These are phyloP conservation scores for Silene noctiflora DNA, from an alignment of 179 eudicot genomes.

Conservation along the genomic window DNA sequence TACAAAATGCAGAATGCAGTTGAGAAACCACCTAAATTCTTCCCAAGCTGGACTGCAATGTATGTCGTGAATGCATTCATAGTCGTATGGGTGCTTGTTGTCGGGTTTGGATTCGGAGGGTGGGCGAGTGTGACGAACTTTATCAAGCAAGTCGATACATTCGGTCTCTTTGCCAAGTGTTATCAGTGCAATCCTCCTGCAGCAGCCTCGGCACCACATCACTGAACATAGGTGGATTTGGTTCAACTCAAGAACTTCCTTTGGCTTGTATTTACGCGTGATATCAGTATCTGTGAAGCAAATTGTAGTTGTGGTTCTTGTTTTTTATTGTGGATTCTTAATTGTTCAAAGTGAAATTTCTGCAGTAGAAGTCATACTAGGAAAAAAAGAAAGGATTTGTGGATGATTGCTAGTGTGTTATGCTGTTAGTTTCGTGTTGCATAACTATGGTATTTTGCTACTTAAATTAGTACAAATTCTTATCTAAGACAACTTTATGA, in stretches of 20 bases:
- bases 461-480: not conserved
- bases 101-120: slow-evolving; percentile 43
- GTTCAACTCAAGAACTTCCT: not conserved
- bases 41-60: slow-evolving; percentile 38
- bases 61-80: slow-evolving; percentile 34
- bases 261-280: slow-evolving; percentile 2
- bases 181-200: slow-evolving; percentile 37
- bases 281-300: slow-evolving; percentile 2
- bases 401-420: not conserved
- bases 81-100: slow-evolving; percentile 37
- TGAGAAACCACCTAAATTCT: slow-evolving; percentile 37
- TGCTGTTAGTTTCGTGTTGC: not conserved
- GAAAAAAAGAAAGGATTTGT: not conserved
- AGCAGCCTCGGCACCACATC: slow-evolving; percentile 24
- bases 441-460: not conserved
- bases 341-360: slow-evolving; percentile 9
- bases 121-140: slow-evolving; percentile 44
- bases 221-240: slow-evolving; percentile 3
- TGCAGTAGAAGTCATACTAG: not conserved
- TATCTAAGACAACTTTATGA: too few relatives aligned
- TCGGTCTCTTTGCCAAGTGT: slow-evolving; percentile 45
- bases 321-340: not conserved
- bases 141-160: slow-evolving; percentile 34
- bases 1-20: slow-evolving; percentile 37
- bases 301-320: slow-evolving; percentile 6